Percentiles rank a stretch among this genome's conserved stretches.
Conservation (phyloP, 345 rosid species). For the Heritiera fomes region DNA sequence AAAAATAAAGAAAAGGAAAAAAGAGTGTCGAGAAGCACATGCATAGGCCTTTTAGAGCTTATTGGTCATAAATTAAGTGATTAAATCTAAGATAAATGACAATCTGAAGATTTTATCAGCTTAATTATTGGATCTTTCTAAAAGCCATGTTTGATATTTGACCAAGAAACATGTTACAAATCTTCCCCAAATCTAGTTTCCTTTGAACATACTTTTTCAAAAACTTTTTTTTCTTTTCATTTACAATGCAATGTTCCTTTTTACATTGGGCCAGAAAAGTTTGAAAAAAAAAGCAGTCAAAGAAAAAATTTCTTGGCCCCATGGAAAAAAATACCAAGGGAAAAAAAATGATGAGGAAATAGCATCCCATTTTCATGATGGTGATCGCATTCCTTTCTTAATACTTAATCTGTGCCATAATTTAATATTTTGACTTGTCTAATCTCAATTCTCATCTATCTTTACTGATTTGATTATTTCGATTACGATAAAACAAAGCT, state of each 20-base stretch:
- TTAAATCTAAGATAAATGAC: neutral
- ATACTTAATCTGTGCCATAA: neutral
- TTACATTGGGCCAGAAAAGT: neutral
- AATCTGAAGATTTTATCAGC: neutral
- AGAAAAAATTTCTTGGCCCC: neutral
- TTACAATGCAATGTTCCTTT: neutral
- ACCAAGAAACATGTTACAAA: neutral
- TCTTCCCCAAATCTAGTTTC: neutral
- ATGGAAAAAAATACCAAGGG: neutral
- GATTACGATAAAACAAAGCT: neutral
- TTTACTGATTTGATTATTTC: neutral
- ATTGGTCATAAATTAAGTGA: neutral
- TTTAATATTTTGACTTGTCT: neutral
- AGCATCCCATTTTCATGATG: slow-evolving; percentile 3
- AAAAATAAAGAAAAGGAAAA: too few relatives aligned
- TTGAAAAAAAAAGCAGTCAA: neutral
- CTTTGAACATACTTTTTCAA: neutral
- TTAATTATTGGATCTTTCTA: neutral
- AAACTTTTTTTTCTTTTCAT: neutral
- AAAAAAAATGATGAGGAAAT: neutral
- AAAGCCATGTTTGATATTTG: neutral
- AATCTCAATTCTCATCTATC: neutral
- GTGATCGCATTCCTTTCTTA: neutral
- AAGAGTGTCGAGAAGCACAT: neutral
- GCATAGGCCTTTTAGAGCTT: neutral